Evolutionary conservation across 305 asterid genomes (phyloP).

Genomic region (Solanum hybrid): DNA sequence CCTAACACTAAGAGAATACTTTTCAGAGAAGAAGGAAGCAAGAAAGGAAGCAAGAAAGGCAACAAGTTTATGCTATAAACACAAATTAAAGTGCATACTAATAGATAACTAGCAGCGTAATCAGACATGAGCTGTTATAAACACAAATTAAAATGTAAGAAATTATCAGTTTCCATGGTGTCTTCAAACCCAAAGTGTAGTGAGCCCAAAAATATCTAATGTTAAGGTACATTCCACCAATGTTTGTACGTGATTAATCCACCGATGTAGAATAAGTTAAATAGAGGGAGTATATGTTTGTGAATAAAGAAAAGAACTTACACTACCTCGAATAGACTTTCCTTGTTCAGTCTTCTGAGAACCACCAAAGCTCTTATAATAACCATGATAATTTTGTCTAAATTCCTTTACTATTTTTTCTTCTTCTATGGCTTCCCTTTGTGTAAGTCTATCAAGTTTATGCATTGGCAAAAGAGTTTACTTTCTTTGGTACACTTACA

Average conservation of each 20-base stretch:
- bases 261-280: not conserved
- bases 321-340: not conserved
- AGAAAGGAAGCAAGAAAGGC: slow-evolving; percentile 36
- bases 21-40: slow-evolving; percentile 11
- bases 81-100: not conserved
- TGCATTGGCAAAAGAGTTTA: not conserved
- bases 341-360: not conserved
- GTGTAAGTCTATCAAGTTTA: not conserved
- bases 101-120: not conserved
- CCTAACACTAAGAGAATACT: not conserved
- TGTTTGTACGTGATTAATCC: not conserved
- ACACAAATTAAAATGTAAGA: not conserved
- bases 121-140: not conserved
- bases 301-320: not conserved
- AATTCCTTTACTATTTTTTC: not conserved
- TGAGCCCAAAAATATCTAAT: not conserved
- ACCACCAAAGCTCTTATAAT: not conserved
- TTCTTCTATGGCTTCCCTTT: too few relatives aligned
- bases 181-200: not conserved
- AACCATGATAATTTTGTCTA: not conserved
- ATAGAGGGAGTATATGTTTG: not conserved
- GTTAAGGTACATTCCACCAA: not conserved
- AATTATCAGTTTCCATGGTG: not conserved
- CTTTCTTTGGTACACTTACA: not conserved
- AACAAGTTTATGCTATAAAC: not conserved